Evolutionary conservation across 2,329 filamentous ascomycete genomes (phyloP), one percentile per base, ranked within the genome.

Genomic region (Chaetomium sp.): DNA sequence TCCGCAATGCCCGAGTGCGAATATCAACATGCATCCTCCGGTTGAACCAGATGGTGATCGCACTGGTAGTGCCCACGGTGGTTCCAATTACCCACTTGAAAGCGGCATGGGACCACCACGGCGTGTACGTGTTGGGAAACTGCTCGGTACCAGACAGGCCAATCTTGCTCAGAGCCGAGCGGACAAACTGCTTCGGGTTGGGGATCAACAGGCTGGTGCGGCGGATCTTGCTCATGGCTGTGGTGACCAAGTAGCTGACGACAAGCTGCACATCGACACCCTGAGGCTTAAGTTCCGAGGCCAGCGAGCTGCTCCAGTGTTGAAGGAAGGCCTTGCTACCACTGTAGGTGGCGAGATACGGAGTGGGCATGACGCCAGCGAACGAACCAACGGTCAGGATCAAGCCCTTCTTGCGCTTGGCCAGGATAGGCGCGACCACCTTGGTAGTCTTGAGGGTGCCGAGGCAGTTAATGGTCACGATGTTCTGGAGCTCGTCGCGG

Each of bases 301-400:
- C 88, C 11, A 99, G 80, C 9, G 94, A 85, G 5, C 85, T 87
- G 62, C 88, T 96, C 94, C 94, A 99, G 68, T 95, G 87, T 74
- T 97, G 92, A 49, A 99, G 80, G 80, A 99, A 99, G 1, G 94
- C 92, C 76, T 99, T 99, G 82, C 88, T 94, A 62, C 94, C 94
- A 45, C 89, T 95, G 79, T 99, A 99, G 3, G 94, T 97, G 10
- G 94, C 94, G 45, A 99, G 81, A 53, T 94, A 85, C 5, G 95
- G 91, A 0, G 90, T 96, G 6, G 94, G 94, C 59, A 94, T 83
- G 74, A 95, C 87, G 63, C 94, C 95, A 59, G 88, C 94, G 69
- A 97, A 95, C 9, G 91, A 96, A 47, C 92, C 94, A 91, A 99
- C 96, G 56, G 92, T 99, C 54, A 99, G 78, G 67, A 99, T 90